A percentile compares a stretch with the other conserved stretches of the same genome.
Conservation (phyloP, 352 stramenopile genomes). For the Globisporangium canariense region DNA sequence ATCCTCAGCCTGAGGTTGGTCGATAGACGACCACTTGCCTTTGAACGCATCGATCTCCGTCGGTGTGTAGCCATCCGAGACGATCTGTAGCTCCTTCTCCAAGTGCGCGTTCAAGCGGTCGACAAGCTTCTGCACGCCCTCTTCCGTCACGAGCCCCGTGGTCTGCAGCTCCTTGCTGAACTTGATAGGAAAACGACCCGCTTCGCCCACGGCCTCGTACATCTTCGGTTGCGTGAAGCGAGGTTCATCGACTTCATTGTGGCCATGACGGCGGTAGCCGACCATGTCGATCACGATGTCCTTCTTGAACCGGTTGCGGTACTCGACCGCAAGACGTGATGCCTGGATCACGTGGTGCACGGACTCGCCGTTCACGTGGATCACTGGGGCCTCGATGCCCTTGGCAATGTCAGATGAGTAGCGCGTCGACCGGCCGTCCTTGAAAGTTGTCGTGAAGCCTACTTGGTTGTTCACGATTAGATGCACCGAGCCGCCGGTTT, state of each 20-base stretch:
- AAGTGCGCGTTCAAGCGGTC: conserved; percentile 60
- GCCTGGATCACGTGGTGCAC: conserved; percentile 75
- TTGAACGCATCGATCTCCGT: conserved; percentile 73
- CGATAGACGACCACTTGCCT: conserved; percentile 60
- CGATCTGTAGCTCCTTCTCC: conserved; percentile 55
- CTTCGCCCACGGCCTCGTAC: conserved; percentile 71
- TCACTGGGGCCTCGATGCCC: conserved; percentile 69
- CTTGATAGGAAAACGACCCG: conserved; percentile 62
- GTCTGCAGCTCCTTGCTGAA: conserved; percentile 67
- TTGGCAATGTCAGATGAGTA: conserved; percentile 87
- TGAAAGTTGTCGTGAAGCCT: conserved; percentile 86
- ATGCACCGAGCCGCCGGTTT: conserved; percentile 75
- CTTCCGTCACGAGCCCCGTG: conserved; percentile 47
- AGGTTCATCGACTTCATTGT: conserved; percentile 90
- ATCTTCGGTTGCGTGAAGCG: conserved; percentile 88
- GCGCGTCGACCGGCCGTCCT: conserved; percentile 70
- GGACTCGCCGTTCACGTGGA: conserved; percentile 90
- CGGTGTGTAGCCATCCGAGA: conserved; percentile 57
- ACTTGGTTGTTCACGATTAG: conserved; percentile 91
- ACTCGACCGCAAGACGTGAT: conserved; percentile 67
- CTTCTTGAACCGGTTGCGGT: conserved; percentile 81
- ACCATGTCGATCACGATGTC: conserved; percentile 87
- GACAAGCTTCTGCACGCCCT: conserved; percentile 55
- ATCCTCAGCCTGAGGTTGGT: conserved; percentile 42
- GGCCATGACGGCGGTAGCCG: conserved; percentile 80